Evolutionary conservation across 305 asterid genomes (phyloP), one percentile per base, ranked within the genome.

Genomic region (Plantago coronopus): DNA sequence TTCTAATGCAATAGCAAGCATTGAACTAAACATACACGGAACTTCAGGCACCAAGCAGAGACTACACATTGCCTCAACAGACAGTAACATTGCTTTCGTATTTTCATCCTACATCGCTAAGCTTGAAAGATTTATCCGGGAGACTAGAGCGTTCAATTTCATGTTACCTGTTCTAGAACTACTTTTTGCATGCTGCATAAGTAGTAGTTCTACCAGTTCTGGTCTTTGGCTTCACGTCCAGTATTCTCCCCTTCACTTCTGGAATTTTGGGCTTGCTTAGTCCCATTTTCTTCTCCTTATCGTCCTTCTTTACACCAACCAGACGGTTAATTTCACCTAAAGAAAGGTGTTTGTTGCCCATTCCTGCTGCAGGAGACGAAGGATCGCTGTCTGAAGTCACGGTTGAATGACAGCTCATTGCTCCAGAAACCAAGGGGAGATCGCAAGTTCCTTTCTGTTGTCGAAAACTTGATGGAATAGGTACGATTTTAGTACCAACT

Each of bases 341-440:
- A 5, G 72, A 49, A 7, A 15, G 65, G 21, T 21, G 69, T 29
- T 50, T 48, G 13, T 63, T 62, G 43, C 65, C 40, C 61, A 29
- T 68, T 50, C 67, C 76, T 65, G 69, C 73, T 49, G 70, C 76
- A 13, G 82, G 77, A 60, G 84, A 73, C 5, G 78, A 66, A 7
- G 74, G 67, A 17, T 63, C 72, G 77, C 80, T 78, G 46, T 71
- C 83, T 9, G 80, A 74, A 23, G 79, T 67, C 37, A 71, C 66
- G 27, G 83, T 69, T 62, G 79, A 75, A 49, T 45, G 78, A 70
- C 81, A 72, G 69, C 78, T 74, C 49, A 77, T 66, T 13, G 56
- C 73, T 56, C 71, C 82, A 0, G 78, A 77, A 46, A 51, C 70
- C 38, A 31, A 31, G 38, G 1, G 38, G 38, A 31, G 4, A 34